Evolutionary conservation across 2,329 filamentous ascomycete species (phyloP).

Genomic region (Cladosporium sphaerospermum): DNA sequence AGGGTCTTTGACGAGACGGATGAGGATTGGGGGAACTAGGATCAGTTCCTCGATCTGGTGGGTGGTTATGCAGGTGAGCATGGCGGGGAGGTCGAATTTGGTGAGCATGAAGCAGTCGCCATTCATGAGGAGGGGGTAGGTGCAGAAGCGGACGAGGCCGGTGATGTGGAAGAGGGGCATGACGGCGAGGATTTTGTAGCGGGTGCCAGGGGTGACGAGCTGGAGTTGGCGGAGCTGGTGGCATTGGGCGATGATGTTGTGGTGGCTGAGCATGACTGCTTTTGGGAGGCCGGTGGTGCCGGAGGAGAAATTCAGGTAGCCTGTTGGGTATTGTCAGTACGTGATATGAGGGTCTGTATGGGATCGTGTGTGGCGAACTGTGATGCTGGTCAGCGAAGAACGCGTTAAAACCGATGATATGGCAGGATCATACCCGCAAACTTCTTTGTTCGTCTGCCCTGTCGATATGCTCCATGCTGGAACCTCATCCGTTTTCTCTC

Average conservation of each 20-base stretch:
- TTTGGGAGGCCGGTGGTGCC: constrained; percentile 44
- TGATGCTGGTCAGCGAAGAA: too few relatives aligned
- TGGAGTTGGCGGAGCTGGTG: constrained; percentile 48
- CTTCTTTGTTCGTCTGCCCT: constrained; percentile 48
- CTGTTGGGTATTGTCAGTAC: not conserved
- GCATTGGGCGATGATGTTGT: constrained; percentile 53
- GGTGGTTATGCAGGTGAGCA: constrained; percentile 46
- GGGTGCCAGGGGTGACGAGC: constrained; percentile 40
- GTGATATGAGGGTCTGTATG: constrained; percentile 28
- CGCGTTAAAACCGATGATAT: too few relatives aligned
- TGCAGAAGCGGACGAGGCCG: constrained; percentile 55
- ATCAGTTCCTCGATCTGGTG: constrained; percentile 51
- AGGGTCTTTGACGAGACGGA: constrained; percentile 53
- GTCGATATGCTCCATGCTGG: constrained; percentile 43
- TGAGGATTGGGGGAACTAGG: constrained; percentile 55
- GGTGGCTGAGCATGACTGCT: constrained; percentile 44
- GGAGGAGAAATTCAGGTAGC: constrained; percentile 46
- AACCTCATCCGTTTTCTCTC: constrained; percentile 23
- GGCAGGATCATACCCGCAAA: constrained; percentile 25
- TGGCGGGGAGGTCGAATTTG: constrained; percentile 52
- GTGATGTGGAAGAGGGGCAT: constrained; percentile 58
- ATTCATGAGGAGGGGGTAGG: constrained; percentile 56
- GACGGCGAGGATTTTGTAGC: constrained; percentile 47
- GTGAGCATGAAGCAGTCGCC: constrained; percentile 58
- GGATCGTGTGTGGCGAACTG: not conserved